Conservation (phyloP, 345 rosid genomes). For the Eutrema japonicum region DNA sequence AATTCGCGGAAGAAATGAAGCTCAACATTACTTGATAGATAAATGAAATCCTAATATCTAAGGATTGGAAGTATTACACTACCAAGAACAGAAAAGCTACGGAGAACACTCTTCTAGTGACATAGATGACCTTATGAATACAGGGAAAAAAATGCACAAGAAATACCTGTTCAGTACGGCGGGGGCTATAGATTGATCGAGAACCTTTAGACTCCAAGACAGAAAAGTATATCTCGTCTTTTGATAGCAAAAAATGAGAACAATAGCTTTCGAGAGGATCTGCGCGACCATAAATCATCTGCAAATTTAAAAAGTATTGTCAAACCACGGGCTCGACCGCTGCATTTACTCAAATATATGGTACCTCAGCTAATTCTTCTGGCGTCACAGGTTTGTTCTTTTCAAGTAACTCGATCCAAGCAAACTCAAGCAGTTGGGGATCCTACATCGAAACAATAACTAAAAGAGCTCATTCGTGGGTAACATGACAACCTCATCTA, state of each 20-base stretch:
- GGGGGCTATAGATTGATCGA: conserved; percentile 70
- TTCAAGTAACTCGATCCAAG: conserved; percentile 96
- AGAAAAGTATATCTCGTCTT: conserved; percentile 80
- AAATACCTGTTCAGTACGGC: conserved; percentile 70
- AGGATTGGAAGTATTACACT: conserved; percentile 7
- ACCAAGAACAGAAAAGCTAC: conserved; percentile 1
- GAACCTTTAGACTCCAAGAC: conserved; percentile 73
- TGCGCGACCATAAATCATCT: conserved; percentile 81
- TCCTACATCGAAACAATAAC: conserved; percentile 57
- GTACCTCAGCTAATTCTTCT: conserved; percentile 94
- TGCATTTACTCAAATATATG: conserved; percentile 18
- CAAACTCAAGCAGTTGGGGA: conserved; percentile 81
- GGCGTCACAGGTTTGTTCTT: conserved; percentile 77
- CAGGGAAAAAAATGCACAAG: conserved; percentile 15
- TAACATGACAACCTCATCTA: conserved; percentile 26
- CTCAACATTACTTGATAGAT: not conserved
- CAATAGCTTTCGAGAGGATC: conserved; percentile 93
- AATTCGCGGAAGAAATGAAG: not conserved
- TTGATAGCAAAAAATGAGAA: conserved; percentile 87
- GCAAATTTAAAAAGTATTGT: conserved; percentile 48
- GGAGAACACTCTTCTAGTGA: conserved; percentile 22
- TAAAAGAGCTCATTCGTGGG: conserved; percentile 11
- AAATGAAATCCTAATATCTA: conserved; percentile 1
- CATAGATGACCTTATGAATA: conserved; percentile 8
- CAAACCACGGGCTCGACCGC: conserved; percentile 34